Evolutionary conservation across 257 asterid genomes (phyloP).

Genomic region (Solanum chmielewskii): DNA sequence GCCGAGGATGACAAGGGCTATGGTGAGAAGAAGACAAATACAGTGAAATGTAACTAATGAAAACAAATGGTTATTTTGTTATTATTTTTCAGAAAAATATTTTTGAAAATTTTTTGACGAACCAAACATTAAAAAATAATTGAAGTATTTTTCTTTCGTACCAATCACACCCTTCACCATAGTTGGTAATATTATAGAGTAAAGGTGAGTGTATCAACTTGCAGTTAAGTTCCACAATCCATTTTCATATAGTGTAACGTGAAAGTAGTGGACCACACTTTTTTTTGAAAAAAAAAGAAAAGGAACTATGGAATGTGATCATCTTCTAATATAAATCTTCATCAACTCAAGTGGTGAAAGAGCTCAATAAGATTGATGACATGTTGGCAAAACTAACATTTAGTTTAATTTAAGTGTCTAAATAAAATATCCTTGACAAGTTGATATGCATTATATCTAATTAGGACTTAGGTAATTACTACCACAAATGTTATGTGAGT

Average conservation of each 20-base stretch:
- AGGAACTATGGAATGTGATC: not conserved
- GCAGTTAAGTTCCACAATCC: not conserved
- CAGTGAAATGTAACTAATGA: too few species aligned
- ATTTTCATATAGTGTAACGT: not conserved
- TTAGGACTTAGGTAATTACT: not conserved
- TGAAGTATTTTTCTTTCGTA: too few species aligned
- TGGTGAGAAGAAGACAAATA: not conserved
- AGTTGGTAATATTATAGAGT: not conserved
- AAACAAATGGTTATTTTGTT: too few species aligned
- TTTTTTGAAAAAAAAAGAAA: too few species aligned
- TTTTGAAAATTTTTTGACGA: accelerated
- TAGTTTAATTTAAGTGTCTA: too few species aligned
- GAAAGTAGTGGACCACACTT: not conserved
- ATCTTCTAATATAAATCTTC: not conserved
- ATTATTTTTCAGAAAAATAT: too few species aligned
- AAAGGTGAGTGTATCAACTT: not conserved
- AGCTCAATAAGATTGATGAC: not conserved
- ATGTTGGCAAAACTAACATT: too few species aligned
- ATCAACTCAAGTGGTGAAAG: not conserved
- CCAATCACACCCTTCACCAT: not conserved
- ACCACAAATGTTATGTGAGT: not conserved
- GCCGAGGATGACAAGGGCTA: not conserved
- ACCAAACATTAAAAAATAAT: not conserved
- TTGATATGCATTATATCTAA: too few species aligned
- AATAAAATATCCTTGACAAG: too few species aligned